Base-by-base conservation (phyloP, 352 stramenopile genomes). In the Pythium guiyangense region DNA sequence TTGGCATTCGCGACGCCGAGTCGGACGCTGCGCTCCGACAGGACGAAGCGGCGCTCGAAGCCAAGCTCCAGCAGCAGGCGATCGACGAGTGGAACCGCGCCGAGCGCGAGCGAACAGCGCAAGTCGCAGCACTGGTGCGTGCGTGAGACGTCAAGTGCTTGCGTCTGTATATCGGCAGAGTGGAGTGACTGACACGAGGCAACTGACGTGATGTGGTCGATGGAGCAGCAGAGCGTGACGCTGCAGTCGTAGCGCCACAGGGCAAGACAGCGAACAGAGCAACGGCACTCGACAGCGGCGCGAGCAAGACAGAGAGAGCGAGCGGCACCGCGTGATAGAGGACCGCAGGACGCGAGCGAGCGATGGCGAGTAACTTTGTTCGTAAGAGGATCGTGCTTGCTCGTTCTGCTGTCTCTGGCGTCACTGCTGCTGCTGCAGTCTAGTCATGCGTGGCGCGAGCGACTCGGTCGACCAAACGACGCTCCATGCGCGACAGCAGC, bases 1-100 rank as follows among this genome's bases (percentile, higher is more conserved):
- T 90, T 55, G 84, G 85, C 17, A 84, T 87, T 31, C 66, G 67
- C 6, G 81, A 90, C 34, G 49, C 22, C 1, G 49, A 45, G 0
- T 14, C 10, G 18, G 17, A 44, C 37, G 14, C 42, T 11, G 31
- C 31, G 22, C 60, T 78, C 50, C 69, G 86, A 11, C 57, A 59
- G 17, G 76, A 79, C 20, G 82, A 92, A 66, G 57, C 66, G 12
- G 57, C 52, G 4, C 68, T 73, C 1, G 76, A 92, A 50, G 66
- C 69, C 12, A 68, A 55, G 27, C 69, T 85, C 48, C 76, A 66
- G 15, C 55, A 84, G 29, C 63, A 67, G n/a, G 76, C 74, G 2
- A 77, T 87, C 37, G 66, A 77, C 14, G 70, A 67, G 44, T 92
- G 79, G 79, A 64, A 92, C 52, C 54, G 60, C 31, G 66, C 72